Base-by-base conservation (phyloP, 805 yeast genomes). In the Pichia eremophila region DNA sequence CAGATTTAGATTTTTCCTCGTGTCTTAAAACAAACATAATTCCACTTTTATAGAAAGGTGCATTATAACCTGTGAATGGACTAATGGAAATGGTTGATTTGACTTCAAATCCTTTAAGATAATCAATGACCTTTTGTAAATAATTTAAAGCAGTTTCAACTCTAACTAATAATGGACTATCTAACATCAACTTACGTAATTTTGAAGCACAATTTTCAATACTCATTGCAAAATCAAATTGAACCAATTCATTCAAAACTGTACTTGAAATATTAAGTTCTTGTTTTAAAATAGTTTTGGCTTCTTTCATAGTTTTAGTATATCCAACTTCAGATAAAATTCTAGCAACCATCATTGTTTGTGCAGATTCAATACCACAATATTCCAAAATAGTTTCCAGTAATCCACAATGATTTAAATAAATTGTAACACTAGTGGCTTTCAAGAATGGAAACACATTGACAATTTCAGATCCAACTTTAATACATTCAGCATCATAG, bases 401-500 rank as follows among this genome's bases (percentile, higher is more conserved):
- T 28, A 93, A 78, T 54, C 83, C 95, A 52, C 81, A 77, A 64
- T 95, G 99, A 58, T 87, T 90, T 36, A 91, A 62, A 5, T 83
- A 72, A 46, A 91, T 73, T 17, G 73, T 64, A 0, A 83, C 73
- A 29, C 77, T 77, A 1, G 78, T 68, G 29, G 68, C 67, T 40
- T 75, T 74, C 57, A 85, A 80, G 40, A 85, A 83, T 1, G 93
- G 95, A 53, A 86, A 78, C 2, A 73, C 62, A 0, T 71, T 61
- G 2, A 86, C 62, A 5, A 89, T 71, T 55, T 90, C 96, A 58
- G 84, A 90, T 35, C 87, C 72, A 1, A 88, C 85, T 54, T 85
- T 85, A 42, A 93, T 69, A 49, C 91, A 78, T 59, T 93, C 99
- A 0, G 97, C 96, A 61, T 93, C 98, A 54, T 83, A 75, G 41